Base-by-base conservation (phyloP, 176 grass and related monocot species). In the Paspalum vaginatum region DNA sequence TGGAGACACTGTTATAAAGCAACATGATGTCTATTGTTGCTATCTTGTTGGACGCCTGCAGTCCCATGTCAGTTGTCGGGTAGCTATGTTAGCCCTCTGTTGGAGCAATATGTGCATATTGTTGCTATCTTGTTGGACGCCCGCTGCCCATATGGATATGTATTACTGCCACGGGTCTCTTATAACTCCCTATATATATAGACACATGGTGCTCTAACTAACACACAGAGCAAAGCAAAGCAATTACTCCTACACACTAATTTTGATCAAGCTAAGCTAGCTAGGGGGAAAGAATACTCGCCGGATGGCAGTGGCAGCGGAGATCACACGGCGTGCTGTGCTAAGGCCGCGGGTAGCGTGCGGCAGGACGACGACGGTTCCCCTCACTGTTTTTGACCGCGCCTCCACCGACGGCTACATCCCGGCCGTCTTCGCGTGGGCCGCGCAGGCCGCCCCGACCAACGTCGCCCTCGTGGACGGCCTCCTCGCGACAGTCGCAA, bases 341-440 rank as follows among this genome's bases (percentile, higher is more conserved):
- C 25, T 84, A 24, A 76, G 8, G 40, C 61, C 72, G 17, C 1
- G 12, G 50, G 12, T 3, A 0, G 10, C 14, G 13, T 12, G 57
- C 1, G 38, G n/a, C n/a, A n/a, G n/a, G n/a, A 38, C 47, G 20
- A 21, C 3, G 56, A 45, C 2, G 7, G 9, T 9, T 2, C 85
- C 81, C 3, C 85, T 91, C 37, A 83, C 70, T 7, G 26, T 51
- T 1, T 88, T 88, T 59, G 89, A 91, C 81, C 64, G 57, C 17
- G 84, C 76, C 27, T 49, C 85, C 4, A 85, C 72, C 6, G 62
- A 87, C 80, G 75, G 72, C 25, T 83, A 81, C 52, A 66, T 91
- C 55, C 79, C 85, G 2, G 26, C 56, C 27, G 49, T 85, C 42
- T 91, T 77, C 72, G 85, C 89, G 8, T 91, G 86, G 79, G 9